These are phyloP conservation scores for Pseudogymnoascus sp. DNA, from an alignment of 2,329 filamentous ascomycete genomes.

Conservation along the genomic window DNA sequence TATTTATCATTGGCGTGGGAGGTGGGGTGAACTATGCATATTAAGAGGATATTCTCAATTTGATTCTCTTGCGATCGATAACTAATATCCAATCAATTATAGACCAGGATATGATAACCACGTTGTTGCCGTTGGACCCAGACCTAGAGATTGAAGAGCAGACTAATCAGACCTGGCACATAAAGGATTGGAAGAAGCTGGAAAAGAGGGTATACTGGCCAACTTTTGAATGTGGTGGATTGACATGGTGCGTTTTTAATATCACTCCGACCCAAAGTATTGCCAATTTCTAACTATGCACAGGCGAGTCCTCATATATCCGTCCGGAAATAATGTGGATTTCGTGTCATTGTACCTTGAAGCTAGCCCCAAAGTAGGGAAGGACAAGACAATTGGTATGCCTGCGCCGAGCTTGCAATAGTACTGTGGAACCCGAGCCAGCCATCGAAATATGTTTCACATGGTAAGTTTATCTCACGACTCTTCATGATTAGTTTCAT, in stretches of 20 bases:
- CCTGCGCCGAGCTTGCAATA: conserved; percentile 89
- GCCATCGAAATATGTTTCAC: conserved; percentile 36
- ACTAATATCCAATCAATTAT: not conserved
- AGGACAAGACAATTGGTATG: conserved; percentile 85
- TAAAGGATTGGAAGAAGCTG: conserved; percentile 71
- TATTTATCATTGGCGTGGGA: not conserved
- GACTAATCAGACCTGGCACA: conserved; percentile 72
- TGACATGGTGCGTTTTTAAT: conserved; percentile 61
- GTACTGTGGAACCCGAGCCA: conserved; percentile 93
- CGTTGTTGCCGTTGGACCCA: conserved; percentile 62
- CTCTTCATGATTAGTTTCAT: not conserved
- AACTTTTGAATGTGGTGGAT: conserved; percentile 73
- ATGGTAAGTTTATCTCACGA: not conserved
- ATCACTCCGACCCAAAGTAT: not conserved
- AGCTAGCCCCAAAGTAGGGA: conserved; percentile 71
- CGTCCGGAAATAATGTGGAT: conserved; percentile 88
- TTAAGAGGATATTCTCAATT: not conserved
- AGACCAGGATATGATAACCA: conserved; percentile 80
- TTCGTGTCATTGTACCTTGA: conserved; percentile 93
- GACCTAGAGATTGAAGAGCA: conserved; percentile 76
- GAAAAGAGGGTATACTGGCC: conserved; percentile 83
- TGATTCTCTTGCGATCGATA: not conserved
- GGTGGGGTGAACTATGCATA: not conserved
- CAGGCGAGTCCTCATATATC: conserved; percentile 91
- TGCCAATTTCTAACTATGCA: not conserved